phyloP scores from a whole-genome alignment of 75 land plant species.

The Pseudotsuga menziesii region DNA sequence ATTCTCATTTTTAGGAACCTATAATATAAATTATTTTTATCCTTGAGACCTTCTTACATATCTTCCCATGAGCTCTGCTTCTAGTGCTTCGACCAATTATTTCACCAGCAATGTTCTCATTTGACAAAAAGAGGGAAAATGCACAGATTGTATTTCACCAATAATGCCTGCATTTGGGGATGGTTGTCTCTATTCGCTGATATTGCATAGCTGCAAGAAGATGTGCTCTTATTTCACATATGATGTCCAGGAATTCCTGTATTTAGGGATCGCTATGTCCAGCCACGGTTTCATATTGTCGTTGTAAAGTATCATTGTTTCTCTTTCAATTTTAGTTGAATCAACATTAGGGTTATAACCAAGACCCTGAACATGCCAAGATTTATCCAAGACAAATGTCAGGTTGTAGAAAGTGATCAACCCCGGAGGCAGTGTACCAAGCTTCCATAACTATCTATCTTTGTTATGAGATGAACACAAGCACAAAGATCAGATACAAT shows the following conservation, averaged over 20 bases:
- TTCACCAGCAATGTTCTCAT: no score
- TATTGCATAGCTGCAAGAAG: conserved; percentile 56
- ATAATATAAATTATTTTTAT: no score
- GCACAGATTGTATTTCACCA: conserved; percentile 57
- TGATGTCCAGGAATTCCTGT: conserved; percentile 62
- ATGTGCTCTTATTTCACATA: conserved; percentile 46
- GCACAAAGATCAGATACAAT: no score
- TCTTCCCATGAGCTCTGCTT: no score
- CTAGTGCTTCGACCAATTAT: no score
- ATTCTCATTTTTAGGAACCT: no score
- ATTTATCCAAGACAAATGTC: conserved; percentile 47
- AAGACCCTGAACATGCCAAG: conserved; percentile 78
- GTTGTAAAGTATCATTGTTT: conserved; percentile 73
- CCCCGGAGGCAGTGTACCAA: no score
- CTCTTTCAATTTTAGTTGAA: conserved; percentile 49
- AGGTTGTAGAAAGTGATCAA: conserved; percentile 65
- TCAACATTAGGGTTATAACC: conserved; percentile 68
- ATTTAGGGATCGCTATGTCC: conserved; percentile 59
- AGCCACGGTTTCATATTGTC: conserved; percentile 87
- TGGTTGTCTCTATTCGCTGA: conserved; percentile 60
- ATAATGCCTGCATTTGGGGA: conserved; percentile 51
- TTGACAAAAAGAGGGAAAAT: conserved; percentile 52
- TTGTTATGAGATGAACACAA: conserved; percentile 41
- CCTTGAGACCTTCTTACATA: no score
- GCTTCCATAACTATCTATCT: conserved; percentile 72